Evolutionary conservation across 495 filamentous ascomycete species (phyloP).

Genomic region (Penicillium daleae): DNA sequence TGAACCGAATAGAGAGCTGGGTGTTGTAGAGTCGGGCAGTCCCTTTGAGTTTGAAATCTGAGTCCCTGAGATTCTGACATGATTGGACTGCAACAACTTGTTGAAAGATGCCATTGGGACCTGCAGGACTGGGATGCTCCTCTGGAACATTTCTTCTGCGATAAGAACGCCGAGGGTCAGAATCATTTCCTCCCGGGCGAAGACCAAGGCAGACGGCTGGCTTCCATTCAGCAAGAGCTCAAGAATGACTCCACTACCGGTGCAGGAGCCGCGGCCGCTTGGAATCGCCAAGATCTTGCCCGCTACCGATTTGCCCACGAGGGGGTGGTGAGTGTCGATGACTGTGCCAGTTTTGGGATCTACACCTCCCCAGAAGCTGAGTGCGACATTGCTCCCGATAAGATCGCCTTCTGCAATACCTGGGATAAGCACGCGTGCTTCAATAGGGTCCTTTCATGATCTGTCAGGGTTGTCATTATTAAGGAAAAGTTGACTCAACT

Average conservation of each 20-base stretch:
- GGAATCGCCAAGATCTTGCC: conserved; percentile 35
- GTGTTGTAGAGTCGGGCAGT: background rate
- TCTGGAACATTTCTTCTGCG: conserved; percentile 31
- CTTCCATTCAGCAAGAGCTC: conserved; percentile 32
- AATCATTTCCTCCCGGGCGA: conserved; percentile 35
- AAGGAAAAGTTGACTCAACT: background rate
- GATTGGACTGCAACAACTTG: background rate
- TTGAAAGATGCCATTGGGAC: background rate
- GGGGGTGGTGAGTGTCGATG: conserved; percentile 37
- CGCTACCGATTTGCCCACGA: conserved; percentile 24
- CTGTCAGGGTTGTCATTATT: background rate
- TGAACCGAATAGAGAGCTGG: background rate
- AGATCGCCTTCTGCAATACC: conserved; percentile 7
- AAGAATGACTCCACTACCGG: conserved; percentile 36
- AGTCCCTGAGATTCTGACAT: background rate
- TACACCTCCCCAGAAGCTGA: conserved; percentile 44
- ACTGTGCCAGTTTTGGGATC: conserved; percentile 29
- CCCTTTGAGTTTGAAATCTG: background rate
- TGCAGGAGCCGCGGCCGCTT: conserved; percentile 36
- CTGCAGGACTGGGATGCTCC: conserved; percentile 30
- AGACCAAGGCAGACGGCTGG: conserved; percentile 29
- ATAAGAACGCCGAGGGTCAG: conserved; percentile 37
- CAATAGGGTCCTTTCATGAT: background rate
- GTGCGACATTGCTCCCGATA: conserved; percentile 18
- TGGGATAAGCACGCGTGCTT: background rate